phyloP scores from a whole-genome alignment of 352 stramenopile genomes.

The Phytophthora fragariaefolia region DNA sequence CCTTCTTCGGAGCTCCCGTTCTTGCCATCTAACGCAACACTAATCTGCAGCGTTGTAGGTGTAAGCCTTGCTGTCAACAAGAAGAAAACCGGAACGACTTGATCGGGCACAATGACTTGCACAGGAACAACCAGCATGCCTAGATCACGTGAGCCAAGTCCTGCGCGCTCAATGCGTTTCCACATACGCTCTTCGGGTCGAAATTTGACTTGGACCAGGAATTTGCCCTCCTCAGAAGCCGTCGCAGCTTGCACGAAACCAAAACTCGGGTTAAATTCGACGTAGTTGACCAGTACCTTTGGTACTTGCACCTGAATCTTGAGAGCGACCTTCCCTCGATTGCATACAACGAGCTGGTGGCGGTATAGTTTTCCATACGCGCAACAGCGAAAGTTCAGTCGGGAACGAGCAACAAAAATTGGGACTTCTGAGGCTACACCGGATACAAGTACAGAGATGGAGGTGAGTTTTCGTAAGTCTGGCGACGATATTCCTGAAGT shows the following conservation, averaged over 20 bases:
- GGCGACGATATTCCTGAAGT: slow-evolving; percentile 18
- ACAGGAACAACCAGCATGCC: slow-evolving; percentile 57
- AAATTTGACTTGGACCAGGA: slow-evolving; percentile 80
- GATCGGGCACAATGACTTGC: slow-evolving; percentile 65
- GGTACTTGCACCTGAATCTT: slow-evolving; percentile 83
- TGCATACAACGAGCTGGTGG: slow-evolving; percentile 77
- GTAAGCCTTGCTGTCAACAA: slow-evolving; percentile 46
- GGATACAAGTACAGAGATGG: slow-evolving; percentile 27
- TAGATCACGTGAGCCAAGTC: slow-evolving; percentile 45
- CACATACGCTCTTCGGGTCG: slow-evolving; percentile 56
- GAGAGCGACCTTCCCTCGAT: slow-evolving; percentile 89
- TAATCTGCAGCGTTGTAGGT: slow-evolving; percentile 12
- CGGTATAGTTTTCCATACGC: slow-evolving; percentile 90
- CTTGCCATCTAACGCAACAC: slow-evolving; percentile 13
- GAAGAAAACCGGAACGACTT: slow-evolving; percentile 54
- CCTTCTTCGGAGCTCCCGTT: slow-evolving; percentile 1
- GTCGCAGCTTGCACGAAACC: slow-evolving; percentile 80
- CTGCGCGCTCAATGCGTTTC: slow-evolving; percentile 44
- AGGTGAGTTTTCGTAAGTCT: slow-evolving; percentile 12
- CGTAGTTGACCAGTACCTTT: slow-evolving; percentile 53
- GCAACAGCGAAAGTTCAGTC: slow-evolving; percentile 86
- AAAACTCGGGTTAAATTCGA: slow-evolving; percentile 88
- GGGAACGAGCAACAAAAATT: slow-evolving; percentile 40
- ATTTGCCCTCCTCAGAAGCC: slow-evolving; percentile 35
- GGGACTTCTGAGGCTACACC: slow-evolving; percentile 46